Evolutionary conservation across 2,329 filamentous ascomycete species (phyloP).

Genomic region (Fusarium tuaranense): DNA sequence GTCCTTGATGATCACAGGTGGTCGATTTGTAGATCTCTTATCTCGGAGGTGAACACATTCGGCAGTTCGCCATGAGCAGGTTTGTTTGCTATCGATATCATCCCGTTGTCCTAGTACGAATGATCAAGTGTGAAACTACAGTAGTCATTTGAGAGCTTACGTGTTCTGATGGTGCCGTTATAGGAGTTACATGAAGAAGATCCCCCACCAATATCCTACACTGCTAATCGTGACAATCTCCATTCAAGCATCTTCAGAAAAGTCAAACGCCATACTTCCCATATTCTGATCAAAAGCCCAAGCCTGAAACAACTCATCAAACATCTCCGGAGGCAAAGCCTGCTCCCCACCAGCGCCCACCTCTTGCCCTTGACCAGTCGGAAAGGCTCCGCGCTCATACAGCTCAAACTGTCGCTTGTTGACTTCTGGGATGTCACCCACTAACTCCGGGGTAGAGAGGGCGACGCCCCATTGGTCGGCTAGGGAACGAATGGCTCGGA

Average conservation of each 20-base stretch:
- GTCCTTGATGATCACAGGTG: too few relatives aligned
- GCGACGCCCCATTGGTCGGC: constrained; percentile 29
- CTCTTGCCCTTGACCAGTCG: background rate
- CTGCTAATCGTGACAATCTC: background rate
- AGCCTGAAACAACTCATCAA: constrained; percentile 32
- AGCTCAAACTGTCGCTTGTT: constrained; percentile 23
- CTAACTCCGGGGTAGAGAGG: constrained; percentile 19
- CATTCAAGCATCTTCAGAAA: constrained; percentile 14
- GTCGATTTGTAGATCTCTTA: background rate
- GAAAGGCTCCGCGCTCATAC: constrained; percentile 22
- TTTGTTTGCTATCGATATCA: background rate
- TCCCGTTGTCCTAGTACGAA: background rate
- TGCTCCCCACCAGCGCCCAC: background rate
- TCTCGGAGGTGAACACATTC: background rate
- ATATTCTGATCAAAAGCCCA: constrained; percentile 34
- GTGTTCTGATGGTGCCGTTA: background rate
- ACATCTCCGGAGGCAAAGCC: constrained; percentile 10
- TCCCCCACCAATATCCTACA: background rate
- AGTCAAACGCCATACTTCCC: constrained; percentile 20
- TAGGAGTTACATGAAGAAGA: background rate
- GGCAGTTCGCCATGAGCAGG: background rate
- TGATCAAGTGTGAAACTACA: background rate
- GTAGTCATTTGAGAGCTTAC: background rate
- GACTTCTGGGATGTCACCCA: constrained; percentile 24
- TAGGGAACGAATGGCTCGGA: constrained; percentile 26